These are phyloP conservation scores for Xylaria sp. DNA, from an alignment of 2,329 filamentous ascomycete species.

Conservation along the genomic window DNA sequence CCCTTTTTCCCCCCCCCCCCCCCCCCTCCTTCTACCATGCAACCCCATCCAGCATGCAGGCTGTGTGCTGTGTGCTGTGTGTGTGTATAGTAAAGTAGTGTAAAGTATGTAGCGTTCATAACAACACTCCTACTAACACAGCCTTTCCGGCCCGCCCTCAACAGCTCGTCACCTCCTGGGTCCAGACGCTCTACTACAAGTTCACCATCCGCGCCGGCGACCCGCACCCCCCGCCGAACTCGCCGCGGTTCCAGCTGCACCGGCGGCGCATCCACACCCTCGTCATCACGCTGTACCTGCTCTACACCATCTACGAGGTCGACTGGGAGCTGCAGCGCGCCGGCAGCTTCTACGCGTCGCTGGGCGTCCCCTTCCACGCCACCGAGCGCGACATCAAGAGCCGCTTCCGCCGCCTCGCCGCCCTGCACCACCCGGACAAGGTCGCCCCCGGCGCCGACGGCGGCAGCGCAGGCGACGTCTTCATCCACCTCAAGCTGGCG, in stretches of 20 bases:
- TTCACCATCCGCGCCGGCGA: slow-evolving; percentile 91
- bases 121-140: background rate
- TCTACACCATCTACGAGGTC: slow-evolving; percentile 93
- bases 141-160: background rate
- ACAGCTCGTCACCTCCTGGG: slow-evolving; percentile 80
- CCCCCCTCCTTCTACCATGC: background rate
- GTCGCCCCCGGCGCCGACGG: slow-evolving; percentile 50
- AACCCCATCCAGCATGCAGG: background rate
- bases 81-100: background rate
- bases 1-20: too few relatives aligned
- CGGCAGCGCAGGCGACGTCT: slow-evolving; percentile 60
- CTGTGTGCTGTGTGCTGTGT: background rate
- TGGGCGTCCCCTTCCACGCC: slow-evolving; percentile 76
- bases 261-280: slow-evolving; percentile 84
- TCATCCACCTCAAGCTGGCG: slow-evolving; percentile 84
- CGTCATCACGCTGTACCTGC: slow-evolving; percentile 84
- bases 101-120: background rate
- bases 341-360: slow-evolving; percentile 81
- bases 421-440: slow-evolving; percentile 88
- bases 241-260: slow-evolving; percentile 76
- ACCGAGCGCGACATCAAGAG: slow-evolving; percentile 83
- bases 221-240: slow-evolving; percentile 77
- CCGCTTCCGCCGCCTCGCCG: slow-evolving; percentile 81
- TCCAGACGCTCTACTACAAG: slow-evolving; percentile 86
- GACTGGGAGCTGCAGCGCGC: slow-evolving; percentile 79